Evolutionary conservation across 192 early-diverging fungal genomes (phyloP), one percentile per base, ranked within the genome.

Genomic region (Chytriomyces sp.): DNA sequence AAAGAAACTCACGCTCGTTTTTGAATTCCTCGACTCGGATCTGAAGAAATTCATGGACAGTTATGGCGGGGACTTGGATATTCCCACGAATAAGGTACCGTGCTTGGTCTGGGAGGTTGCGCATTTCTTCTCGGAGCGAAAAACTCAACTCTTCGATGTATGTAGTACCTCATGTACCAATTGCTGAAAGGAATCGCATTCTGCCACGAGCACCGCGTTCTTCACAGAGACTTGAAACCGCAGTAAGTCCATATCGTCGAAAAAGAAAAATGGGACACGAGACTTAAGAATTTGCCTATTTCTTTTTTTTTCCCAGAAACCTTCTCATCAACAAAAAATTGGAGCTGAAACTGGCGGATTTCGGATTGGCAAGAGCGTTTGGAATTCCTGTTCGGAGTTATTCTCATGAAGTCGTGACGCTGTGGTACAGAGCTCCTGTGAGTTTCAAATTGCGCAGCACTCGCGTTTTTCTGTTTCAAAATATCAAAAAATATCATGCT

Each of bases 1-100:
- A 80, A 95, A 96, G 86, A 98, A 96, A 84, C 83, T 99, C 63
- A 98, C 95, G 45, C 89, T 99, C 66, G 96, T 99, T 43, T 99
- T 99, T 87, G 98, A 99, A 83, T 98, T 93, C 82, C 84, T 99
- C 88, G 97, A 99, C 83, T 95, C 95, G 53, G 98, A 99, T 83
- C 85, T 99, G 81, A 99, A 99, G 63, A 99, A 99, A 90, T 99
- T 94, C 81, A 85, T 98, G 81, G 97, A 99, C 82, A 90, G 89
- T 3, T 92, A 69, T 60, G 78, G 74, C 20, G 83, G 85, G 5
- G 80, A 87, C 62, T 63, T 85, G 61, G 82, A 85, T 66, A 63
- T 79, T 26, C 81, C 81, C 20, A 84, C 94, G 20, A 91, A 97
- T 78, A 97, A 98, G 88, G 94, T 96, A 7, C 61, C 45, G n/a